Evolutionary conservation across 345 rosid genomes (phyloP), one percentile per base, ranked within the genome.

Genomic region (Trapa bicornis): DNA sequence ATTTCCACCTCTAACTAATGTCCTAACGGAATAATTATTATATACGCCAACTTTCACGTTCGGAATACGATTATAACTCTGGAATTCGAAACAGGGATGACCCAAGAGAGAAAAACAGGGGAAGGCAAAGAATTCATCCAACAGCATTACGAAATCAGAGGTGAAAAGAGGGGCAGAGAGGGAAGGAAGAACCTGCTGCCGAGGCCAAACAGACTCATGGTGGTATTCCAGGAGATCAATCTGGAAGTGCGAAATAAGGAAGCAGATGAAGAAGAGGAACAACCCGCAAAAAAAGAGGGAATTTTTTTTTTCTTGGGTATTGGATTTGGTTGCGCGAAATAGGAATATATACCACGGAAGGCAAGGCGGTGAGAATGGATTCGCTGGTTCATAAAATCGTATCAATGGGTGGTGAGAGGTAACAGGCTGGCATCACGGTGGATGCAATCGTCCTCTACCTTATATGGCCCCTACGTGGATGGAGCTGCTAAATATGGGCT

Each of bases 191-290:
- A 77, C 83, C 83, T 84, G 83, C 72, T 75, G 64, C 84, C 85
- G 39, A 84, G 82, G 75, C 85, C 85, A 66, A 81, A 81, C 70
- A 84, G 84, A 78, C 88, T 84, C 85, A 81, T 84, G 50, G 64
- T 32, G 63, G 63, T 10, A 32, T 9, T 17, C 22, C 4, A 29
- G 38, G 35, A 8, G 63, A 58, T 54, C 60, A 54, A 11, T 22
- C 60, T 3, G 54, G 54, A 50, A 41, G 48, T 11, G 54, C 54
- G 16, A 17, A 22, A n/a, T 5, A n/a, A 1, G 2, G 33, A 54
- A 54, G 60, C 11, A 54, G 60, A 54, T 33, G 60, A 5, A 22
- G 33, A 33, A 32, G 37, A 9, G 12, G 3, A 35, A 35, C 37
- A 32, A 8, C 60, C 32, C 10, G 6, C 60, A 58, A 13, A 58